A percentile compares a stretch with the other conserved stretches of the same genome.
These are phyloP conservation scores for Xylaria sp. DNA, from an alignment of 495 filamentous ascomycete genomes.

Conservation along the genomic window DNA sequence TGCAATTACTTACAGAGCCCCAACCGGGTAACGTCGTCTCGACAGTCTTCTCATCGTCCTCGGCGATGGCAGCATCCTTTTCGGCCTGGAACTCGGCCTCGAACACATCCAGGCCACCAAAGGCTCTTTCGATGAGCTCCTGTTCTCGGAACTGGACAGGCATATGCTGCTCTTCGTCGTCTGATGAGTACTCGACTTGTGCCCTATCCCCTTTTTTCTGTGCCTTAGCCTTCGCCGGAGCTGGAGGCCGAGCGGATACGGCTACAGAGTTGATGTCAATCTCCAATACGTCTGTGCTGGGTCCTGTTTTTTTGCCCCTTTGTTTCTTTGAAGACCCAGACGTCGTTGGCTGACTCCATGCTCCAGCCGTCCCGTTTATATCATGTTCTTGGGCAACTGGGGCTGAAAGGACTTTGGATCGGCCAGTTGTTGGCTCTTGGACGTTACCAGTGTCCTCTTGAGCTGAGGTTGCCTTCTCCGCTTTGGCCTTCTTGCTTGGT, in stretches of 20 bases:
- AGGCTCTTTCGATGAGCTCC: constrained; percentile 82
- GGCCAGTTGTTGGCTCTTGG: constrained; percentile 14
- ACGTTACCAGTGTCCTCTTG: constrained; percentile 33
- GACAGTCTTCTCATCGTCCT: constrained; percentile 84
- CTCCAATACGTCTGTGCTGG: constrained; percentile 37
- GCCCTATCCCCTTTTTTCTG: constrained; percentile 39
- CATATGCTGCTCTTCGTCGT: constrained; percentile 62
- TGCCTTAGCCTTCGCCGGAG: constrained; percentile 31
- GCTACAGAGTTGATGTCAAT: constrained; percentile 38
- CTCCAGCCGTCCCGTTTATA: constrained; percentile 35
- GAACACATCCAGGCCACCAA: constrained; percentile 85
- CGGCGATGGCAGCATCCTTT: constrained; percentile 73
- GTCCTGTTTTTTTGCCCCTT: constrained; percentile 35
- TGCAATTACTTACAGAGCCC: constrained; percentile 57
- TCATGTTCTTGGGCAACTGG: constrained; percentile 24
- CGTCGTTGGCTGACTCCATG: constrained; percentile 38
- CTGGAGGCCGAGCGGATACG: constrained; percentile 30
- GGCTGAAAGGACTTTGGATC: constrained; percentile 38
- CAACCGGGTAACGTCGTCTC: constrained; percentile 91
- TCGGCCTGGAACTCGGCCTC: constrained; percentile 80
- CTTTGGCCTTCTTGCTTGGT: constrained; percentile 39
- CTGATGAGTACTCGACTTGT: constrained; percentile 50
- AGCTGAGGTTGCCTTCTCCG: constrained; percentile 32
- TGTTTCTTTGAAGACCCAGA: constrained; percentile 35
- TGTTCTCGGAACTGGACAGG: constrained; percentile 77